A percentile compares a stretch with the other conserved stretches of the same genome.
Evolutionary conservation across 176 grass and related monocot genomes (phyloP).

Genomic region (Phoenix dactylifera): DNA sequence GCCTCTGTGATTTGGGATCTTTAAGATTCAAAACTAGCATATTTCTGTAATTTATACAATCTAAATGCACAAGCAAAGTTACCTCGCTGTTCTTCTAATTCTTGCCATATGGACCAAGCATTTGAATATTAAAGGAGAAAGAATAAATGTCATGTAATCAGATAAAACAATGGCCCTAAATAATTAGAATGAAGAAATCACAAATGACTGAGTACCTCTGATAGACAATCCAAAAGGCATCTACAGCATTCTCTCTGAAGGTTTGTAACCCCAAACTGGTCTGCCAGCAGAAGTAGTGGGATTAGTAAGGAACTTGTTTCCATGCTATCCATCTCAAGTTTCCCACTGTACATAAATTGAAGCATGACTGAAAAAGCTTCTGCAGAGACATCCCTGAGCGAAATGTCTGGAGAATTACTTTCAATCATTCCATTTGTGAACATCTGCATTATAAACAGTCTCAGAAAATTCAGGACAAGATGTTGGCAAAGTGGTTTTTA

Average conservation of each 20-base stretch:
- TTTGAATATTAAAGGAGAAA: constrained; percentile 6
- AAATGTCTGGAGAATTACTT: constrained; percentile 55
- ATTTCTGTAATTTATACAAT: neutral
- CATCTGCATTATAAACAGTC: constrained; percentile 45
- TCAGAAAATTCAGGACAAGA: no score
- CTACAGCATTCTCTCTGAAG: constrained; percentile 90
- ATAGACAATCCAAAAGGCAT: constrained; percentile 61
- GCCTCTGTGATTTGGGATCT: no score
- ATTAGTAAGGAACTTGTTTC: constrained; percentile 43
- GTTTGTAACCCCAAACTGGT: constrained; percentile 64
- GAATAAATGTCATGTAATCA: neutral
- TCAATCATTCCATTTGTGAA: constrained; percentile 98
- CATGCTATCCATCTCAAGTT: constrained; percentile 39
- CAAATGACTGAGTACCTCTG: constrained; percentile 42
- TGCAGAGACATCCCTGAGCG: constrained; percentile 47
- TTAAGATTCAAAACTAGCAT: no score
- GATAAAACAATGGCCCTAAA: neutral
- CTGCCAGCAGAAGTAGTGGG: constrained; percentile 63
- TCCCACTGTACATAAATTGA: constrained; percentile 73
- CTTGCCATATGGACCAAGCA: neutral
- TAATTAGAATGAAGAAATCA: neutral
- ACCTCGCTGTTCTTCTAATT: neutral
- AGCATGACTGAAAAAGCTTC: constrained; percentile 71
- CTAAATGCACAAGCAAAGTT: constrained; percentile 7
- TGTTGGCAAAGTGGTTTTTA: no score